A percentile compares a stretch with the other conserved stretches of the same genome.
These are phyloP conservation scores for Fusarium bactridioides DNA, from an alignment of 2,329 filamentous ascomycete species.

Conservation along the genomic window DNA sequence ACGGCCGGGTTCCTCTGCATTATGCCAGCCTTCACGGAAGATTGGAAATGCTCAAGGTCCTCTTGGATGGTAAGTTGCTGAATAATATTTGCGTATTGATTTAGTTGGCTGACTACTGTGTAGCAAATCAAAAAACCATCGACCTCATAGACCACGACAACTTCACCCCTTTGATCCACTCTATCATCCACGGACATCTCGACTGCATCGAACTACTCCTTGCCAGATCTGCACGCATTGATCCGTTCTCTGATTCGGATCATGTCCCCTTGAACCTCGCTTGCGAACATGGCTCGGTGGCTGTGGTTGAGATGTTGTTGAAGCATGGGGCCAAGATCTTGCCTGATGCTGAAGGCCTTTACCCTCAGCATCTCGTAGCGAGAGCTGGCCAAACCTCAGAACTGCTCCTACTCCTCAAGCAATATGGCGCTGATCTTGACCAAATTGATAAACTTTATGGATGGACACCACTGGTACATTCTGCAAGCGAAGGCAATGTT, in stretches of 20 bases:
- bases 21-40: constrained; percentile 96
- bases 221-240: constrained; percentile 79
- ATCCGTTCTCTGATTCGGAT: constrained; percentile 85
- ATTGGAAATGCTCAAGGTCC: constrained; percentile 79
- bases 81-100: not conserved
- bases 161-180: constrained; percentile 94
- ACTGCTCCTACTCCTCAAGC: constrained; percentile 79
- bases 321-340: constrained; percentile 81
- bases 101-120: constrained; percentile 10
- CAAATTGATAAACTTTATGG: constrained; percentile 96
- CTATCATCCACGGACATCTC: constrained; percentile 87
- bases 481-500: constrained; percentile 94
- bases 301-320: constrained; percentile 85
- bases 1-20: constrained; percentile 90
- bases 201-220: constrained; percentile 83
- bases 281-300: constrained; percentile 88
- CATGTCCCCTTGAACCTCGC: constrained; percentile 95
- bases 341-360: constrained; percentile 95
- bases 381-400: constrained; percentile 84
- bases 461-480: constrained; percentile 96
- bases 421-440: constrained; percentile 88
- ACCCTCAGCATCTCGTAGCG: constrained; percentile 95
- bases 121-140: constrained; percentile 76
- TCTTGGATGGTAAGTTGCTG: constrained; percentile 66
- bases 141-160: constrained; percentile 95